Base-by-base conservation (phyloP, 140 eudicot species). In the Ambrosia hybrid region DNA sequence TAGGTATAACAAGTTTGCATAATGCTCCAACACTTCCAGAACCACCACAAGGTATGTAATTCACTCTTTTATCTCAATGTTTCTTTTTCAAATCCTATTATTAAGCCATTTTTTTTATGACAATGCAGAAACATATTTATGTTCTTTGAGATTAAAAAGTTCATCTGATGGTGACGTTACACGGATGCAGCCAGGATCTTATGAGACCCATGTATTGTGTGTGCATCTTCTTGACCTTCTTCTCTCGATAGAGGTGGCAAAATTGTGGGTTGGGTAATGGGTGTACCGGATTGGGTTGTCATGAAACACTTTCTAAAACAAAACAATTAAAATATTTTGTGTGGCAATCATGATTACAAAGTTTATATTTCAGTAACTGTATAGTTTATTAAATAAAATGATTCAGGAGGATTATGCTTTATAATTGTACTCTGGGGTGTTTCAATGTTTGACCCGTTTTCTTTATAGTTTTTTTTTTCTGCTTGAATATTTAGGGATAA, bases 181-280 rank as follows among this genome's bases (percentile, higher is more conserved):
- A 11, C 81, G 86, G 72, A 91, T 91, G 89, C 96, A 84, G 79
- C 88, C 96, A 9, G 97, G 97, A 80, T 79, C 94, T 65, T 87
- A 83, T 72, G 97, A 88, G 81, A 82, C 79, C 53, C 96, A 85
- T 70, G 74, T 88, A 51, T 91, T 91, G 97, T 91, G 84, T 16
- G 96, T 86, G 78, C 68, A 72, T 62, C 33, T 21, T 73, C 53
- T 62, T 26, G 36, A 45, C 73, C 34, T 45, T 8, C 43, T 21
- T 46, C 51, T 4, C 73, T 70, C 17, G 14, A 39, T 51, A 33
- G 17, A 48, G 17, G 4, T 55, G 55, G 7, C 48, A 11, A 14
- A 37, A 38, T 73, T 16, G 17, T 14, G 41, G 9, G 51, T 34
- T 30, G 16, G 33, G 13, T 39, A 10, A 26, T 34, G 2, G 52